These are phyloP conservation scores for Pichia cactophila DNA, from an alignment of 1,139 yeast genomes.

Conservation along the genomic window DNA sequence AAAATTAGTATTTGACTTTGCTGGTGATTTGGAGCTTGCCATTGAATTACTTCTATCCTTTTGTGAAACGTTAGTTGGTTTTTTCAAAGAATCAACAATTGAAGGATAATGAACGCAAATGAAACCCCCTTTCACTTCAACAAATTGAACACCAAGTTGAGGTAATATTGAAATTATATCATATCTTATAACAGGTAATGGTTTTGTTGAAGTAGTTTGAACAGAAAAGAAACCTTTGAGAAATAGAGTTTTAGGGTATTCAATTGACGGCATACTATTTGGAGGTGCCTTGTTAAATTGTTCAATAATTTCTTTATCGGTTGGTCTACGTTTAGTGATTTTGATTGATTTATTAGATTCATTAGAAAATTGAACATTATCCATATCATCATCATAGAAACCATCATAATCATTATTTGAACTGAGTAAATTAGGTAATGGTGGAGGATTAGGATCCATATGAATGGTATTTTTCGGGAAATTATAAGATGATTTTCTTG, in stretches of 20 bases:
- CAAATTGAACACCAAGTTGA: conserved; percentile 70
- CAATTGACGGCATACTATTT: conserved; percentile 88
- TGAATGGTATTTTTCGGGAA: conserved; percentile 26
- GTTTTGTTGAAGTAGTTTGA: conserved; percentile 90
- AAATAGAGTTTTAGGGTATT: conserved; percentile 84
- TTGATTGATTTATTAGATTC: conserved; percentile 20
- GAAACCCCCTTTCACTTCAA: conserved; percentile 93
- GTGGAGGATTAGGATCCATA: conserved; percentile 33
- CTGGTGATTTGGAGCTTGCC: conserved; percentile 9
- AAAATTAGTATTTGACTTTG: conserved; percentile 3
- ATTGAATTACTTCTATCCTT: conserved; percentile 1
- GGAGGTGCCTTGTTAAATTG: conserved; percentile 66
- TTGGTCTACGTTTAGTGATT: conserved; percentile 27
- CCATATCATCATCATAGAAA: conserved; percentile 59
- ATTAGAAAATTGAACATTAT: conserved; percentile 22
- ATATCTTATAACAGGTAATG: conserved; percentile 80
- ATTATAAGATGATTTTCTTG: conserved; percentile 53
- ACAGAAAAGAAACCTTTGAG: conserved; percentile 93
- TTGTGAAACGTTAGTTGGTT: conserved; percentile 1
- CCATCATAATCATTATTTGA: conserved; percentile 32
- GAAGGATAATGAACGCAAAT: conserved; percentile 70
- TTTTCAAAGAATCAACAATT: conserved; percentile 18
- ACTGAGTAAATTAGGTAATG: conserved; percentile 37
- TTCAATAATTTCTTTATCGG: conserved; percentile 59
- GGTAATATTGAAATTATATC: conserved; percentile 75